Conservation (phyloP, 768 basidiomycete species). For the Podaxis carcinomalis region DNA sequence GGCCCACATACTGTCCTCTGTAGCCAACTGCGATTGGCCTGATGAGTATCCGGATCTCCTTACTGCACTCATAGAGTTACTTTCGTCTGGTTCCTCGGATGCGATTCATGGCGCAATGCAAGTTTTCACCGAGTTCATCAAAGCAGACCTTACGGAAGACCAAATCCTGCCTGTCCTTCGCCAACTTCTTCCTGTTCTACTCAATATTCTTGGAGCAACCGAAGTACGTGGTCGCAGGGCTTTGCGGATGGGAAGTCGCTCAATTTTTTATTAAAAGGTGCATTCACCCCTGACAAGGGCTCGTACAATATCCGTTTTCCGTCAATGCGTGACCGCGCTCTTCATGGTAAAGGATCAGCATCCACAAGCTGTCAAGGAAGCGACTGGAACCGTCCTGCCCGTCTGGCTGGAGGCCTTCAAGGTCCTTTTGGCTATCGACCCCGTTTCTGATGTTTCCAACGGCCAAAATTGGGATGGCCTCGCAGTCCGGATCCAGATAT, state of each 20-base stretch:
- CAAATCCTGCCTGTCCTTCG: slow-evolving; percentile 91
- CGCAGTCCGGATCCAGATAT: slow-evolving; percentile 76
- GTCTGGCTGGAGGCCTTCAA: slow-evolving; percentile 92
- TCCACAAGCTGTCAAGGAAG: slow-evolving; percentile 81
- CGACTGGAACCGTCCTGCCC: slow-evolving; percentile 74
- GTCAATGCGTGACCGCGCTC: slow-evolving; percentile 83
- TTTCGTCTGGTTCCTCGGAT: slow-evolving; percentile 67
- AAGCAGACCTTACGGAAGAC: slow-evolving; percentile 89
- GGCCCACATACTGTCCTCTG: slow-evolving; percentile 85
- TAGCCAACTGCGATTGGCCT: slow-evolving; percentile 93
- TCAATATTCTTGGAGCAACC: slow-evolving; percentile 71
- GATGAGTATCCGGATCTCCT: slow-evolving; percentile 95
- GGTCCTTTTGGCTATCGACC: slow-evolving; percentile 63
- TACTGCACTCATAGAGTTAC: slow-evolving; percentile 63
- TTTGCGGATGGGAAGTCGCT: not conserved
- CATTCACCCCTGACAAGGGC: slow-evolving; percentile 82
- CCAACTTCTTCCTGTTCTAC: slow-evolving; percentile 81
- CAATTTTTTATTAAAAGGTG: slow-evolving; percentile 24
- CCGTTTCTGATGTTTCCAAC: slow-evolving; percentile 54
- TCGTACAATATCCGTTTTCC: slow-evolving; percentile 82
- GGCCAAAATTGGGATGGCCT: slow-evolving; percentile 77
- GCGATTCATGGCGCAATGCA: slow-evolving; percentile 96
- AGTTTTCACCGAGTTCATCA: slow-evolving; percentile 92
- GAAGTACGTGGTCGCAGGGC: slow-evolving; percentile 43
- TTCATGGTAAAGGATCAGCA: slow-evolving; percentile 96